Conservation (phyloP, 2,329 filamentous ascomycete species). For the Aspergillus tubingensis region DNA sequence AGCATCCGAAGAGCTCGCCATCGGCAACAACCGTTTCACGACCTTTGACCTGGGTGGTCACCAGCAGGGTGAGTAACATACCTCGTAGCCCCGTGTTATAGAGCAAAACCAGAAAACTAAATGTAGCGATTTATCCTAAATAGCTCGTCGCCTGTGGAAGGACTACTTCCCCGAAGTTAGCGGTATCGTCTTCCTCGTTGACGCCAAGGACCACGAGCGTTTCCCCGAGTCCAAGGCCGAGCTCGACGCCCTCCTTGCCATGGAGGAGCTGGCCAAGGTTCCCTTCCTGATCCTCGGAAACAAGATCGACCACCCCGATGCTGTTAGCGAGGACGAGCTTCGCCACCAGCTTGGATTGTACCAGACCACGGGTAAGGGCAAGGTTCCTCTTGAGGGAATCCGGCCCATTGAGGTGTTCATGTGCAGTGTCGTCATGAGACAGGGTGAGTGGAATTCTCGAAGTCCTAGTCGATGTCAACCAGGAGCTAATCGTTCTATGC, state of each 20-base stretch:
- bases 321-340: slow-evolving; percentile 92
- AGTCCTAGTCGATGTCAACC: background rate
- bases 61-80: slow-evolving; percentile 69
- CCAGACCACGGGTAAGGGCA: slow-evolving; percentile 95
- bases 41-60: slow-evolving; percentile 93
- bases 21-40: slow-evolving; percentile 91
- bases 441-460: slow-evolving; percentile 60
- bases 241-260: slow-evolving; percentile 89
- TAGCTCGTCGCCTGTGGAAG: slow-evolving; percentile 86
- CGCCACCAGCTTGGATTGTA: slow-evolving; percentile 89
- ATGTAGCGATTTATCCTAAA: background rate
- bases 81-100: background rate
- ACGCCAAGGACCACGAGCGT: slow-evolving; percentile 95
- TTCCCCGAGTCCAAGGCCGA: slow-evolving; percentile 94
- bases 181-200: slow-evolving; percentile 96
- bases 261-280: slow-evolving; percentile 96
- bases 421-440: slow-evolving; percentile 98
- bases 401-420: slow-evolving; percentile 97
- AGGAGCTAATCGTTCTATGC: slow-evolving; percentile 11
- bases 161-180: slow-evolving; percentile 96
- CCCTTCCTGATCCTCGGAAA: slow-evolving; percentile 96
- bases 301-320: slow-evolving; percentile 98
- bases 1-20: slow-evolving; percentile 90
- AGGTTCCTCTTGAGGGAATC: slow-evolving; percentile 88
- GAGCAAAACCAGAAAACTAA: background rate